Evolutionary conservation across 2,329 filamentous ascomycete genomes (phyloP), one percentile per base, ranked within the genome.

Genomic region (Pyrenophora teres): DNA sequence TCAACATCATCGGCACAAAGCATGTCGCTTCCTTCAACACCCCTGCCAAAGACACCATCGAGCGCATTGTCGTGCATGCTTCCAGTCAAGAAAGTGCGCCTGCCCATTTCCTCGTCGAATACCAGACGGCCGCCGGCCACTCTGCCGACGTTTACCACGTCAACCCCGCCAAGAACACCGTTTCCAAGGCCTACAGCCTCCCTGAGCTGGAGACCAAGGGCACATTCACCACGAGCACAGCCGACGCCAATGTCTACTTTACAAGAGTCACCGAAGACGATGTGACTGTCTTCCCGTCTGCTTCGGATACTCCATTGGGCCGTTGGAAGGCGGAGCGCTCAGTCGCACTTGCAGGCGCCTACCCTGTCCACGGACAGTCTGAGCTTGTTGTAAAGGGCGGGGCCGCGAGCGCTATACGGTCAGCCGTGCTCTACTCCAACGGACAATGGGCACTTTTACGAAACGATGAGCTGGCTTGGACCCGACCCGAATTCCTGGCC

Each of bases 91-190:
- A 85, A 25, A 88, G 89, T 66, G 87, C 89, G 3, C 80, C 86
- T 39, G 81, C 90, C 32, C 91, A 96, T 76, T 95, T 97, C 76
- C 78, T 97, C 27, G 88, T 96, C 4, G 89, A 96, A 62, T 91
- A 85, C 63, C 81, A 87, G 63, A 90, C 90, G 0, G 79, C 79
- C 31, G 78, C 78, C 2, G 85, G 85, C 15, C 89, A 92, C 68
- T 90, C 89, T 78, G 93, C 88, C 3, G 88, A 95, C 56, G 87
- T 97, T 25, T 97, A 88, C 68, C 90, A 96, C 64, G 82, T 95
- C 52, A 83, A 96, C 62, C 74, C 90, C 44, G 87, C 87, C 75
- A 87, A 80, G 52, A 83, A 81, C 46, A 82, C 81, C 15, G 81
- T 93, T 23, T 82, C 80, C n/a, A 91, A 90, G 71, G 88, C 88